phyloP scores from a whole-genome alignment of 805 yeast species.

The Candida ovalis region DNA sequence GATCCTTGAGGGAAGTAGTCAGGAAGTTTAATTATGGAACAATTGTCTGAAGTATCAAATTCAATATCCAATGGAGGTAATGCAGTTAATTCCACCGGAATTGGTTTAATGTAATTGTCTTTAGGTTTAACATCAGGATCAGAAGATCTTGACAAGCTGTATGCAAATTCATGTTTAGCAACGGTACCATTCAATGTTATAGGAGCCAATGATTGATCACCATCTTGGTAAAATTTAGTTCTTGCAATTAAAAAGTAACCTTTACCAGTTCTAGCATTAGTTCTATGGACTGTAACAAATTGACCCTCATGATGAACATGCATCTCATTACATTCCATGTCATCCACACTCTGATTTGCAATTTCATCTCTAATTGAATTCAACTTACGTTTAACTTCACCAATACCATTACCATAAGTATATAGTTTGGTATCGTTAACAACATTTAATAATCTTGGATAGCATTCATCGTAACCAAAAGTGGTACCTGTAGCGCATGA shows the following conservation, averaged over 20 bases:
- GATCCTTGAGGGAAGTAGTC: conserved; percentile 82
- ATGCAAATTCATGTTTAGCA: conserved; percentile 55
- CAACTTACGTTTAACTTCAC: conserved; percentile 60
- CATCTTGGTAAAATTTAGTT: conserved; percentile 59
- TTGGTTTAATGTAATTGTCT: conserved; percentile 47
- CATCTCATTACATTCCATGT: conserved; percentile 66
- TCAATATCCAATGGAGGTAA: conserved; percentile 48
- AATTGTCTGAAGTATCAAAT: conserved; percentile 36
- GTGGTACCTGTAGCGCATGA: conserved; percentile 93
- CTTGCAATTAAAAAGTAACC: conserved; percentile 90
- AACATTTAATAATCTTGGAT: conserved; percentile 74
- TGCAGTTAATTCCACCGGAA: conserved; percentile 59
- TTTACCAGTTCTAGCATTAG: conserved; percentile 75
- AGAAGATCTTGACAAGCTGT: conserved; percentile 51
- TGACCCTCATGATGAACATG: conserved; percentile 93
- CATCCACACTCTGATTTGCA: conserved; percentile 55
- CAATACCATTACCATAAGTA: conserved; percentile 61
- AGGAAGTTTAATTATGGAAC: conserved; percentile 56
- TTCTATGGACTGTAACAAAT: conserved; percentile 84
- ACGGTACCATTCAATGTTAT: conserved; percentile 56
- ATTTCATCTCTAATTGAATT: conserved; percentile 55
- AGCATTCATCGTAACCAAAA: conserved; percentile 90
- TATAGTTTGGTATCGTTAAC: conserved; percentile 73
- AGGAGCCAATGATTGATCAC: conserved; percentile 54
- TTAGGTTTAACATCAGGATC: conserved; percentile 40